Evolutionary conservation across 2,329 filamentous ascomycete genomes (phyloP), one percentile per base, ranked within the genome.

Genomic region (Sarocladium strictum): DNA sequence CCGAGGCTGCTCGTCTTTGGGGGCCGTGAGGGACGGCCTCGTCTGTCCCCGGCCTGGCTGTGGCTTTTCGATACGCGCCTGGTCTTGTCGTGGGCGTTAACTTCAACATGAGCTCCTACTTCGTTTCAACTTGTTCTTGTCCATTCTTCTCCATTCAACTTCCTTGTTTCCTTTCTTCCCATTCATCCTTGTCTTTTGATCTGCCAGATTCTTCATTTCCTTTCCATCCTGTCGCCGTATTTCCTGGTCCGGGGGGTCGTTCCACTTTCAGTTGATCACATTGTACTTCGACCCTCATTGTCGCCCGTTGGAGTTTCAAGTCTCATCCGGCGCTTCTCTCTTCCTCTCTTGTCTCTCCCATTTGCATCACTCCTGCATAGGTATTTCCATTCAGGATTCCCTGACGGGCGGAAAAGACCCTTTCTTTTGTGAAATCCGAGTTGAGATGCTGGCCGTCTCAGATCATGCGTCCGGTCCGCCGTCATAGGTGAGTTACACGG

Each of bases 401-500:
- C 24, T 19, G 17, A 43, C 21, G 21, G 24, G 38, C 33, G 19
- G n/a, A 43, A 23, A 43, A 7, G 17, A 5, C 12, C 11, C 14
- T 51, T 19, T 51, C 29, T 17, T 51, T 51, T 51, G 47, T 35
- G 47, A 11, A 33, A 32, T 35, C 29, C 56, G 63, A 62, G 65
- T 60, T 69, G 67, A 64, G 68, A 70, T 70, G 68, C 68, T 67
- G 66, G 68, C 19, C 65, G 61, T 68, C 65, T 64, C 64, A 50
- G 61, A 61, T 29, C 27, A 51, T 51, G 47, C 47, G 47, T 51
- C 27, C 47, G 26, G 47, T 35, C 17, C 47, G 47, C 47, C 17
- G 61, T 61, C 63, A 58, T 65, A 65, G 63, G 63, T 65, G 52
- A 61, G 61, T 29, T 10, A 24, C 5, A 45, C 40, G n/a, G n/a